phyloP scores from a whole-genome alignment of 441 rosid genomes.

The Populus hybrid region DNA sequence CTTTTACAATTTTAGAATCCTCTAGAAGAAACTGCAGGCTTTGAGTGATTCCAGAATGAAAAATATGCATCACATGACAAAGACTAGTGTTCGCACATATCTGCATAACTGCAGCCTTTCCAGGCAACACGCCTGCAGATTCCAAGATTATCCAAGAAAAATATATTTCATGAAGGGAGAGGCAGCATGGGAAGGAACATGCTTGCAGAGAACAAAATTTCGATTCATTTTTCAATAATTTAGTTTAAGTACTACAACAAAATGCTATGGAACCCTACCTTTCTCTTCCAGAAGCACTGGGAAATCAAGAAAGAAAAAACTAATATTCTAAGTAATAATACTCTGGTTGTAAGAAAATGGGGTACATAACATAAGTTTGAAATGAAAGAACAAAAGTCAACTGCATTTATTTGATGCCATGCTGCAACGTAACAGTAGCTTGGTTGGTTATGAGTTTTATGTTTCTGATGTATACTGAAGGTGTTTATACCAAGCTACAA shows the following conservation, averaged over 20 bases:
- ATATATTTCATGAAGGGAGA: not conserved
- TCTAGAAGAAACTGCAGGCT: slow-evolving; percentile 63
- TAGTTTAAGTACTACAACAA: not conserved
- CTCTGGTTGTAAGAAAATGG: not conserved
- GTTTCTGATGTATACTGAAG: not conserved
- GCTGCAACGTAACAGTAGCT: not conserved
- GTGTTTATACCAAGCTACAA: not conserved
- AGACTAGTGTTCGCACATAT: slow-evolving; percentile 49
- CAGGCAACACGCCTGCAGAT: slow-evolving; percentile 55
- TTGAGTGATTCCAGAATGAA: slow-evolving; percentile 70
- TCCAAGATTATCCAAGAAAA: not conserved
- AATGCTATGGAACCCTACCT: not conserved
- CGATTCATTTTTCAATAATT: not conserved
- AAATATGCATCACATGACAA: slow-evolving; percentile 81
- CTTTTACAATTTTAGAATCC: slow-evolving; percentile 59
- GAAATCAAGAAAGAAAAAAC: not conserved
- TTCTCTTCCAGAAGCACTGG: not conserved
- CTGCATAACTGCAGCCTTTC: slow-evolving; percentile 79
- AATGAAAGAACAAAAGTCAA: not conserved
- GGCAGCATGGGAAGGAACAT: not conserved
- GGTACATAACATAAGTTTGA: not conserved
- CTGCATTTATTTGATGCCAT: not conserved
- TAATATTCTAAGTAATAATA: not conserved
- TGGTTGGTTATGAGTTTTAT: not conserved
- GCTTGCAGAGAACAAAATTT: not conserved